phyloP scores from a whole-genome alignment of 2,329 filamentous ascomycete species.

The Diaporthe vexans region DNA sequence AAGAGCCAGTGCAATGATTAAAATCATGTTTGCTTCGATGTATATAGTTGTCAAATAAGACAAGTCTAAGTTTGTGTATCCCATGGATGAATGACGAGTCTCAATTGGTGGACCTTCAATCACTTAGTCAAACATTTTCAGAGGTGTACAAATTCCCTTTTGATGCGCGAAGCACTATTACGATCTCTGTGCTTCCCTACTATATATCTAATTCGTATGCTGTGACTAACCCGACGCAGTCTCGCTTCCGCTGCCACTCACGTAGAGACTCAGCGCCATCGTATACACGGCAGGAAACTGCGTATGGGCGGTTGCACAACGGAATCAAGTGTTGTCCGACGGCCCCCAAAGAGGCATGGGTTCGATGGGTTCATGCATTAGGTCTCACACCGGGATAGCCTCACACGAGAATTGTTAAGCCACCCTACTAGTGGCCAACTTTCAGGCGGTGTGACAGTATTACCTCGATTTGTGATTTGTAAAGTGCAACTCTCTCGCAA shows the following conservation, averaged over 20 bases:
- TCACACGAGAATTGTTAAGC: conserved; percentile 13
- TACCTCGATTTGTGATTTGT: neutral
- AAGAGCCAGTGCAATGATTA: neutral
- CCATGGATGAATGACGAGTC: neutral
- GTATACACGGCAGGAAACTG: neutral
- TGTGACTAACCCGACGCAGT: neutral
- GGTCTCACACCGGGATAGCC: neutral
- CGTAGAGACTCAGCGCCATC: neutral
- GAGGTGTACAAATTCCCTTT: neutral
- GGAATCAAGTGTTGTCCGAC: neutral
- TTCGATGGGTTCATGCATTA: neutral
- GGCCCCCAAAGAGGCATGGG: neutral
- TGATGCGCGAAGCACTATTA: neutral
- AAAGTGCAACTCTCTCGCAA: neutral
- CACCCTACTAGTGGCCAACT: neutral
- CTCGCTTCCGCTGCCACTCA: too few relatives aligned
- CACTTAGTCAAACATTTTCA: neutral
- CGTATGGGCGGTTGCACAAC: neutral
- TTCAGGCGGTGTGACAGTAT: neutral
- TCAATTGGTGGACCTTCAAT: neutral
- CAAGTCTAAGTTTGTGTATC: neutral
- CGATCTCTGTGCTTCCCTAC: neutral
- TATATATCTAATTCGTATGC: neutral
- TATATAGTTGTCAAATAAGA: neutral
- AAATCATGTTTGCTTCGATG: too few relatives aligned